phyloP scores from a whole-genome alignment of 192 early-diverging fungal genomes.

The Coemansia sp. region DNA sequence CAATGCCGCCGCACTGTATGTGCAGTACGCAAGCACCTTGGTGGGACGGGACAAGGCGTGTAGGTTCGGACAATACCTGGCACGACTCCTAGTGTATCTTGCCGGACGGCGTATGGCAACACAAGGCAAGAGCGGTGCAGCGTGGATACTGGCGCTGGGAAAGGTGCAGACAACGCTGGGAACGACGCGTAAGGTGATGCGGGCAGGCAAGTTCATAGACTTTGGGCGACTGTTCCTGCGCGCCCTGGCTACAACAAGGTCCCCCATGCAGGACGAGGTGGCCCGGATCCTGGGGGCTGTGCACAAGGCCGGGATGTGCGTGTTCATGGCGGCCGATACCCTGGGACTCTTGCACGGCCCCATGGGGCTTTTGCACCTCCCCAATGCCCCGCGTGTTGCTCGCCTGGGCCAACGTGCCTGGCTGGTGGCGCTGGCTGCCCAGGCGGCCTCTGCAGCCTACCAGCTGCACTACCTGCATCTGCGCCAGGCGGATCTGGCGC shows the following conservation, averaged over 20 bases:
- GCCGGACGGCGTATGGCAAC: conserved; percentile 16
- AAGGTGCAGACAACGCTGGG: conserved; percentile 26
- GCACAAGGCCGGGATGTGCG: conserved; percentile 49
- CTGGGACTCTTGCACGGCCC: conserved; percentile 31
- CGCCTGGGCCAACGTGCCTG: conserved; percentile 42
- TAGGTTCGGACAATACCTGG: conserved; percentile 84
- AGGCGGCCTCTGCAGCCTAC: conserved; percentile 32
- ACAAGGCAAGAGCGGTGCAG: conserved; percentile 14
- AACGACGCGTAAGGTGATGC: conserved; percentile 49
- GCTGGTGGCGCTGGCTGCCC: conserved; percentile 38
- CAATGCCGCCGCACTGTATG: conserved; percentile 28
- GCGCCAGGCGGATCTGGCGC: conserved; percentile 31
- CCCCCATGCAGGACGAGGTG: conserved; percentile 23
- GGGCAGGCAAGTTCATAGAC: conserved; percentile 45
- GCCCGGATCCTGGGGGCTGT: conserved; percentile 20
- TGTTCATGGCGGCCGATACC: conserved; percentile 48
- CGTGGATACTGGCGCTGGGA: conserved; percentile 29
- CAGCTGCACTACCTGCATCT: conserved; percentile 29
- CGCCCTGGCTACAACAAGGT: conserved; percentile 11
- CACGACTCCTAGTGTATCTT: conserved; percentile 70
- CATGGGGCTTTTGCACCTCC: conserved; percentile 26
- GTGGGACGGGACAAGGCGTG: conserved; percentile 77
- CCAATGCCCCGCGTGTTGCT: conserved; percentile 20
- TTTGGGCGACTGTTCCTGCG: conserved; percentile 30
- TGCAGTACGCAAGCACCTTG: conserved; percentile 63